Evolutionary conservation across 495 filamentous ascomycete species (phyloP), one percentile per base, ranked within the genome.

Genomic region (Aspergillus olivimuriae): DNA sequence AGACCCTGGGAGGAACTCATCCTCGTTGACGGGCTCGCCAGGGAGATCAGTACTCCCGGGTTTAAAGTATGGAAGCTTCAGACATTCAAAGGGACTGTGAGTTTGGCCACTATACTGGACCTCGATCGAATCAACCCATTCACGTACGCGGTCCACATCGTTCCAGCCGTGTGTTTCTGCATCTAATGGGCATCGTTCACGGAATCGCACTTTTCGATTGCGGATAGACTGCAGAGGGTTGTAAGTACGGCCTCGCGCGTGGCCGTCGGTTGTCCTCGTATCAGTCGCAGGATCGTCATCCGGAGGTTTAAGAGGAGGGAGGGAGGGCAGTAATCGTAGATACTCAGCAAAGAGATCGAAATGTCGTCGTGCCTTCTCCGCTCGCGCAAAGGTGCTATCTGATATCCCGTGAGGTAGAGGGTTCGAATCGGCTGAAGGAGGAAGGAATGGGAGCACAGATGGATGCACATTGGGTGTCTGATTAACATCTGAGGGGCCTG

Each of bases 221-320:
- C 90, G 80, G 37, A 95, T 82, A 51, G 81, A 83, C 55, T 96
- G 90, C 17, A 96, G 70, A 4, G 89, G 90, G 57, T 96, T 91
- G 52, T 95, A 95, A 1, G 58, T 52, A 37, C 89, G 77, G 19
- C 81, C 54, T 30, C 58, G 49, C 20, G 10, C n/a, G 19, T 20
- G 44, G 32, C 38, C 23, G 7, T 30, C 10, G 16, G 10, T 18
- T 2, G 19, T 32, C 7, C 32, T 39, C 4, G 46, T 24, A 39
- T 47, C 48, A 0, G 47, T 6, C 1, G 34, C 30, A 30, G 38
- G 16, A 37, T 45, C 39, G 34, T 40, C 17, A 2, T 30, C 41
- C 9, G 23, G 24, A 3, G 49, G 57, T 21, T 34, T 51, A 26
- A 95, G 62, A 1, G 84, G 86, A 2, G 87, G 84, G 2, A 96